These are phyloP conservation scores for Globisporangium takayamanum DNA, from an alignment of 352 stramenopile species.

Conservation along the genomic window DNA sequence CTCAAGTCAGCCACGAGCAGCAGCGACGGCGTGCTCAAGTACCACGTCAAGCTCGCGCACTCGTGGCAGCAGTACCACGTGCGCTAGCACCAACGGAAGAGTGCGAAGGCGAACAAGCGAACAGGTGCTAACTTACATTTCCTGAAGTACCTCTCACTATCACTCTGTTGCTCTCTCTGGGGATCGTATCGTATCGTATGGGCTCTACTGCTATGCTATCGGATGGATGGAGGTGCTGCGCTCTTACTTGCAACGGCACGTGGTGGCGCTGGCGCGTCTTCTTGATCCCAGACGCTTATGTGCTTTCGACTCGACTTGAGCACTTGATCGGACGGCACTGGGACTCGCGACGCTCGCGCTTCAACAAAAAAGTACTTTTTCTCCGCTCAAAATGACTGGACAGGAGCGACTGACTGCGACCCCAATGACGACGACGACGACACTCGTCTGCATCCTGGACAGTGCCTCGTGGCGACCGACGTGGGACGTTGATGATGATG, in stretches of 20 bases:
- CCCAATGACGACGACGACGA: background rate
- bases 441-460: background rate
- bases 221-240: background rate
- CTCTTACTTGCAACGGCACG: too few species aligned
- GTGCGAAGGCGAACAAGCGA: background rate
- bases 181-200: constrained; percentile 3
- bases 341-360: too few species aligned
- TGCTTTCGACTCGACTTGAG: background rate
- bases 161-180: too few species aligned
- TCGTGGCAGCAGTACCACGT: constrained; percentile 36
- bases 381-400: too few species aligned
- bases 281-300: background rate
- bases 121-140: background rate
- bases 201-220: background rate
- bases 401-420: too few species aligned
- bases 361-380: too few species aligned
- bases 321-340: too few species aligned
- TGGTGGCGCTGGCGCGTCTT: too few species aligned
- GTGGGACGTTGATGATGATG: too few species aligned
- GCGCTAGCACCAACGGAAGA: constrained; percentile 1
- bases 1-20: background rate
- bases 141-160: too few species aligned
- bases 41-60: constrained; percentile 62
- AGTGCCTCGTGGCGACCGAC: too few species aligned
- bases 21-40: constrained; percentile 26